phyloP scores from a whole-genome alignment of 2,329 filamentous ascomycete genomes.

The Talaromyces sp. region DNA sequence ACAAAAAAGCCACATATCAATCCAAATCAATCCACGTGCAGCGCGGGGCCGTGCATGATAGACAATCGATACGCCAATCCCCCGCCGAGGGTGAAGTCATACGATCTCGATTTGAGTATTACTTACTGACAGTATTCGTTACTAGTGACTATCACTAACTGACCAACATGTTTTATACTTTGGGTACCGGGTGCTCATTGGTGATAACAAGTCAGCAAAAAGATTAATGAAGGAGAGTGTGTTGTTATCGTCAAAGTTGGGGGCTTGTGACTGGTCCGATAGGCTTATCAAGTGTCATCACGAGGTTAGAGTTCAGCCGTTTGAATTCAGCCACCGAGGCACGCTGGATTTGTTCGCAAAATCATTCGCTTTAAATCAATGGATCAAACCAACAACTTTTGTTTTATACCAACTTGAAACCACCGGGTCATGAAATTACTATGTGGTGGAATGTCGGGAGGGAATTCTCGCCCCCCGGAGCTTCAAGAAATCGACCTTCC shows the following conservation, averaged over 20 bases:
- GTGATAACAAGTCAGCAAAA: neutral
- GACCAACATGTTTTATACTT: neutral
- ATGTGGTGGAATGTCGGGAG: neutral
- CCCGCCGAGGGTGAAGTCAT: neutral
- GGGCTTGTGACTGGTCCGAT: neutral
- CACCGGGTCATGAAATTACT: no score
- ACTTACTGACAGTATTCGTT: no score
- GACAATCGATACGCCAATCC: neutral
- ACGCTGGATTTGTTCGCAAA: neutral
- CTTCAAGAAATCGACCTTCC: neutral
- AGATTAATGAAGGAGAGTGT: no score
- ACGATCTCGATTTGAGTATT: neutral
- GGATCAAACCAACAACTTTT: neutral
- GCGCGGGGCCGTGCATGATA: neutral
- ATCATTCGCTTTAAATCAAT: neutral
- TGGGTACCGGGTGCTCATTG: neutral
- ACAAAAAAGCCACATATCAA: neutral
- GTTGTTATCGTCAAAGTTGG: neutral
- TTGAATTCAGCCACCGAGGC: neutral
- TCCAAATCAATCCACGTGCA: neutral
- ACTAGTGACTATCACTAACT: neutral
- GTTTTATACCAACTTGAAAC: neutral
- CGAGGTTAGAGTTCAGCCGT: neutral
- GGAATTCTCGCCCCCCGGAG: neutral
- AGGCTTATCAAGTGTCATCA: neutral